Conservation (phyloP, 306 rosid species). For the Argentina anserina region DNA sequence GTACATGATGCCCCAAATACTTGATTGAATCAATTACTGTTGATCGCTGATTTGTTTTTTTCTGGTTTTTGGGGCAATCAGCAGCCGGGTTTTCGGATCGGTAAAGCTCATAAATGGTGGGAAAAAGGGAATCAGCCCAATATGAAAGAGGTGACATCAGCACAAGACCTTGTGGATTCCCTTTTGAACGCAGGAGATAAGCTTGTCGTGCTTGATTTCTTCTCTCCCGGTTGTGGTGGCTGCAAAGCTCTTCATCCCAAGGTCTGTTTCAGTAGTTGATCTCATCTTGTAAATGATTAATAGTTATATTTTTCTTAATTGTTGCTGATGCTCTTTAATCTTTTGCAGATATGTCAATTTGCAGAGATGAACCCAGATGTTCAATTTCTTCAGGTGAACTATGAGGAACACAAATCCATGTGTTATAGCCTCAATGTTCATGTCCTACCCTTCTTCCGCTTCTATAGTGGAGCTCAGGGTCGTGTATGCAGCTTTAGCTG, state of each 20-base stretch:
- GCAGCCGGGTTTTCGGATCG: constrained; percentile 47
- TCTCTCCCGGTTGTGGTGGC: constrained; percentile 95
- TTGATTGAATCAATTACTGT: background rate
- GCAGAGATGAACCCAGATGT: constrained; percentile 85
- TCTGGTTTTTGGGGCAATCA: constrained; percentile 4
- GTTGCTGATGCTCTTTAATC: constrained; percentile 11
- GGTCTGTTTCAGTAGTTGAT: constrained; percentile 29
- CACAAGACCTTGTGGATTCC: constrained; percentile 76
- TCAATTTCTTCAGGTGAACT: constrained; percentile 73
- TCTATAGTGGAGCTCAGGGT: constrained; percentile 88
- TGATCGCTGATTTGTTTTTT: background rate
- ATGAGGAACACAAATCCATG: constrained; percentile 83
- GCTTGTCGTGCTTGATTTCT: constrained; percentile 76
- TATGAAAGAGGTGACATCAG: constrained; percentile 68
- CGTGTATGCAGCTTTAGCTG: constrained; percentile 92
- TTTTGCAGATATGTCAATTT: constrained; percentile 68
- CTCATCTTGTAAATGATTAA: background rate
- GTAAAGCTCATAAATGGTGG: constrained; percentile 87
- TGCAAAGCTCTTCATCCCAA: constrained; percentile 95
- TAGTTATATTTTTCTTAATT: background rate
- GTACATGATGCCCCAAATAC: background rate
- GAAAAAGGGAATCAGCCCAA: constrained; percentile 74
- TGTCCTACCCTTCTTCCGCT: constrained; percentile 88
- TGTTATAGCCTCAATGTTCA: constrained; percentile 83
- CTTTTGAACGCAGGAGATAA: constrained; percentile 69